These are phyloP conservation scores for Candida mattraensis DNA, from an alignment of 805 yeast species.

Conservation along the genomic window DNA sequence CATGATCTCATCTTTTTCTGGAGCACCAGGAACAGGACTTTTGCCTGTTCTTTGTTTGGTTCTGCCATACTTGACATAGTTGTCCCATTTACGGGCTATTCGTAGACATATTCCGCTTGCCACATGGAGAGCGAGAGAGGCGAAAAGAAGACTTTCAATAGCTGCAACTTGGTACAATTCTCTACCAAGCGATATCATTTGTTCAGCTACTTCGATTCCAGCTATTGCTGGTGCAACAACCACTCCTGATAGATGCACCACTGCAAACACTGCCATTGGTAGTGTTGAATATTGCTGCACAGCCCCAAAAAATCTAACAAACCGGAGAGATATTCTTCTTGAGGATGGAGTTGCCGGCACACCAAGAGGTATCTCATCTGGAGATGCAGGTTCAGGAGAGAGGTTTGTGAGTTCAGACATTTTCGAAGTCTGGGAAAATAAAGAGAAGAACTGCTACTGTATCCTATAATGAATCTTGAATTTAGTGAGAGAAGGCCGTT, in stretches of 20 bases:
- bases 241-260: conserved; percentile 57
- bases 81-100: conserved; percentile 34
- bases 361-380: conserved; percentile 16
- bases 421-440: too few species aligned
- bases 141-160: conserved; percentile 51
- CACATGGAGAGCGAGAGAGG: conserved; percentile 49
- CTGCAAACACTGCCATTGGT: conserved; percentile 54
- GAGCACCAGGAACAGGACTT: neutral
- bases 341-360: conserved; percentile 18
- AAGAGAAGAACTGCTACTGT: too few species aligned
- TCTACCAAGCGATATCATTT: conserved; percentile 58
- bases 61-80: conserved; percentile 29
- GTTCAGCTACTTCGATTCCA: conserved; percentile 46
- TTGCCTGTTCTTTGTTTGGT: conserved; percentile 10
- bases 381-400: conserved; percentile 23
- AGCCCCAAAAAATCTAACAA: conserved; percentile 21
- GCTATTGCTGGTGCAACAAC: conserved; percentile 51
- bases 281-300: conserved; percentile 63
- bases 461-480: too few species aligned
- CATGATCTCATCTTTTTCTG: conserved; percentile 21
- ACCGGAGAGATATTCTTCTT: conserved; percentile 6
- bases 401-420: conserved; percentile 10
- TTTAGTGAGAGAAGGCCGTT: too few species aligned
- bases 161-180: conserved; percentile 56
- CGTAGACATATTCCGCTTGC: conserved; percentile 51